Conservation (phyloP, 176 grass and related monocot genomes). For the Oryza rufipogon region DNA sequence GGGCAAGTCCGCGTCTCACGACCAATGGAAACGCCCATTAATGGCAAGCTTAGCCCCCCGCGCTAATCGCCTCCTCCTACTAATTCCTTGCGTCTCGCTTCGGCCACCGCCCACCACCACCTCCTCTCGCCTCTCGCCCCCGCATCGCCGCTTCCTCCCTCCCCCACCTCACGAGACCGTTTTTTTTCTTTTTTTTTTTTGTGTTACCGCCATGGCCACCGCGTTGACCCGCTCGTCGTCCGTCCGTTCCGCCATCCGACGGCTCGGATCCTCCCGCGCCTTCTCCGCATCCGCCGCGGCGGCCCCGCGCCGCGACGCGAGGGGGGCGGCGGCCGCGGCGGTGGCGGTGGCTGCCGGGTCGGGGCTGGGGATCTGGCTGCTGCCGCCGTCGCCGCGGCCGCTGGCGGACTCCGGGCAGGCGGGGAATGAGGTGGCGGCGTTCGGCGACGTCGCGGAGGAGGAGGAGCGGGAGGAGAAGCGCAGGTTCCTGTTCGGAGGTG, state of each 20-base stretch:
- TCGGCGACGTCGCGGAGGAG: constrained; percentile 6
- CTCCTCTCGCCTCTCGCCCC: not conserved
- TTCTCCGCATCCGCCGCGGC: not conserved
- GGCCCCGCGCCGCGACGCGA: constrained; percentile 17
- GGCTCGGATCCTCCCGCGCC: constrained; percentile 34
- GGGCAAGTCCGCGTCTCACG: not conserved
- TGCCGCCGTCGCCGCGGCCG: constrained; percentile 36
- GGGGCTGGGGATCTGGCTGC: constrained; percentile 59
- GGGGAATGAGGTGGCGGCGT: constrained; percentile 19
- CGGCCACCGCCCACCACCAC: constrained; percentile 19
- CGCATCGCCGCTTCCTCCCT: constrained; percentile 38
- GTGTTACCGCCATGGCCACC: constrained; percentile 50
- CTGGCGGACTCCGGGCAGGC: constrained; percentile 56
- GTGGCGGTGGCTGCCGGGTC: constrained; percentile 51
- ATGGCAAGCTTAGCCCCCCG: constrained; percentile 5
- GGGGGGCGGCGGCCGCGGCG: constrained; percentile 14
- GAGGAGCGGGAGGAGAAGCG: constrained; percentile 45
- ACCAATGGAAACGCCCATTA: constrained; percentile 15
- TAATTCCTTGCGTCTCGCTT: constrained; percentile 29
- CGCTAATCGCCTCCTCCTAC: not conserved
- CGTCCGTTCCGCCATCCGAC: constrained; percentile 47
- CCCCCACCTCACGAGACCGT: constrained; percentile 13
- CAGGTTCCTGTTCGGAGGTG: constrained; percentile 73
- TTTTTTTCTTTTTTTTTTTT: not conserved
- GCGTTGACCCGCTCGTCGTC: constrained; percentile 36